Conservation (phyloP, 371 early-diverging fungal species). For the Lichtheimia ramosa region DNA sequence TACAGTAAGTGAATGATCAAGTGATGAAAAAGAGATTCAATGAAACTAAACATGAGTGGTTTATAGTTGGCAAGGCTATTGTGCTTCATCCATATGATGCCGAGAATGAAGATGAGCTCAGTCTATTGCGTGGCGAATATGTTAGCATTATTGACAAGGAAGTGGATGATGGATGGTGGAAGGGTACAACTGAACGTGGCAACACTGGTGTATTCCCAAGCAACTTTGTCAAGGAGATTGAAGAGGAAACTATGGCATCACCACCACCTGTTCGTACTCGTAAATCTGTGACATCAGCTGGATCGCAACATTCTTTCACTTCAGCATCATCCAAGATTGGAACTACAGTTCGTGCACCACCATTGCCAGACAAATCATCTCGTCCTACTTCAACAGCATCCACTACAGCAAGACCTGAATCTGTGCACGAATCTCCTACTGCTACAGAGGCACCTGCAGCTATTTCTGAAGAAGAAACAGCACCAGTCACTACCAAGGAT, state of each 20-base stretch:
- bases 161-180: slow-evolving; percentile 67
- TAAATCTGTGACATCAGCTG: slow-evolving; percentile 21
- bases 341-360: slow-evolving; percentile 15
- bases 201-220: slow-evolving; percentile 57
- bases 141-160: slow-evolving; percentile 52
- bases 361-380: slow-evolving; percentile 11
- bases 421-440: slow-evolving; percentile 5
- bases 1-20: slow-evolving; percentile 4
- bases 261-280: slow-evolving; percentile 43
- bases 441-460: slow-evolving; percentile 15
- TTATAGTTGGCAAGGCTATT: slow-evolving; percentile 42
- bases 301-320: slow-evolving; percentile 18
- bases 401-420: slow-evolving; percentile 17
- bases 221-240: slow-evolving; percentile 61
- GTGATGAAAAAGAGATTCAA: neutral
- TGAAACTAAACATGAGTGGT: neutral
- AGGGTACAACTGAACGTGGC: slow-evolving; percentile 59
- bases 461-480: slow-evolving; percentile 18
- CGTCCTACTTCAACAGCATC: slow-evolving; percentile 13
- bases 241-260: slow-evolving; percentile 36
- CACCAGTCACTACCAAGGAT: neutral
- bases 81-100: slow-evolving; percentile 62
- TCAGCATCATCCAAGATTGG: slow-evolving; percentile 9
- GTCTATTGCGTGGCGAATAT: slow-evolving; percentile 50
- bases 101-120: slow-evolving; percentile 58